Evolutionary conservation across 1,284 basidiomycete genomes (phyloP).

Genomic region (Phellopilus nigrolimitatus): DNA sequence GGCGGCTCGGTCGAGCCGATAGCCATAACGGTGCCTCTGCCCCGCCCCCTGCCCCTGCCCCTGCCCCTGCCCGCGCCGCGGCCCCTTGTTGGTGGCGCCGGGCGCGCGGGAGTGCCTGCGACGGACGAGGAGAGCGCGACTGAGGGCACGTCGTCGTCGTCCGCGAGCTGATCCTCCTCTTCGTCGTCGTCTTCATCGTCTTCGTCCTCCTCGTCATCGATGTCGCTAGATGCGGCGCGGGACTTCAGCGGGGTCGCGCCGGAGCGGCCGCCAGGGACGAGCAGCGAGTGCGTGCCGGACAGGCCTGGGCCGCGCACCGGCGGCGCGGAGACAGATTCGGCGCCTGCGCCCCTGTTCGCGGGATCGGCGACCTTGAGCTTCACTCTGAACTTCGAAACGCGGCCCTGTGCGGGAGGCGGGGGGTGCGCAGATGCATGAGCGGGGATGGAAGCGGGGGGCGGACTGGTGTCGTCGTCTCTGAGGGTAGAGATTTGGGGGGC

Average conservation of each 20-base stretch:
- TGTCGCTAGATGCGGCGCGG: too few species aligned
- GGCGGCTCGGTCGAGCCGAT: constrained; percentile 18
- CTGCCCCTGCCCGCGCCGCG: constrained; percentile 9
- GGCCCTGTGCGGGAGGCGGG: constrained; percentile 21
- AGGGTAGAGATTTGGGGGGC: constrained; percentile 75
- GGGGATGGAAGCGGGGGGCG: constrained; percentile 41
- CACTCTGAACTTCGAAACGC: constrained; percentile 43
- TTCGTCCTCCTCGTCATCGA: constrained; percentile 31
- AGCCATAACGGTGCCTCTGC: constrained; percentile 8
- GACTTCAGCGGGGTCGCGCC: too few species aligned
- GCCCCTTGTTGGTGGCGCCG: constrained; percentile 20
- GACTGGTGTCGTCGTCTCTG: constrained; percentile 62
- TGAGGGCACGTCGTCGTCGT: constrained; percentile 52
- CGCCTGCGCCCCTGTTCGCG: not conserved
- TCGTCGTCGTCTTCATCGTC: constrained; percentile 55
- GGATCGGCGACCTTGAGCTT: constrained; percentile 44
- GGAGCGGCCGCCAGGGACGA: not conserved
- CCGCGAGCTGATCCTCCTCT: constrained; percentile 73
- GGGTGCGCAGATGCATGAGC: too few species aligned
- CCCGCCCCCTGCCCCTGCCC: constrained; percentile 16
- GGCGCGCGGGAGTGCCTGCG: constrained; percentile 28
- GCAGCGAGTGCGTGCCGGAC: not conserved
- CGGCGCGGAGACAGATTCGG: not conserved
- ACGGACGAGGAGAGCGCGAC: constrained; percentile 28
- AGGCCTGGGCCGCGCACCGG: too few species aligned